phyloP scores from a whole-genome alignment of 2,329 filamentous ascomycete genomes.

The Elsinoe fawcettii region DNA sequence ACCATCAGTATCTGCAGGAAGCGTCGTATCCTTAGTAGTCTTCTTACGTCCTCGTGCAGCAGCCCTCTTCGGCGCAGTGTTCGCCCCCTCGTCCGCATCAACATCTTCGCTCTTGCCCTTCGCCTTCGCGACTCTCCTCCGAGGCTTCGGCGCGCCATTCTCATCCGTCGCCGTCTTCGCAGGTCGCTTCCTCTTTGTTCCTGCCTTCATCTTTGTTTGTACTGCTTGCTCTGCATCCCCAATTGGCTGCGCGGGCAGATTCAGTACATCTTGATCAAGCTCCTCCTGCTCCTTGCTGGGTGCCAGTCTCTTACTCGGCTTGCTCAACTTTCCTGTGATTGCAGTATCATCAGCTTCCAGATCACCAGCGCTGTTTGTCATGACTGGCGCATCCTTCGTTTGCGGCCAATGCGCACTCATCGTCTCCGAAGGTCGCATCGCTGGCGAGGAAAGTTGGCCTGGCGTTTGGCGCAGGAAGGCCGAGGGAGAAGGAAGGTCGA shows the following conservation, averaged over 20 bases:
- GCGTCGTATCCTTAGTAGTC: not conserved
- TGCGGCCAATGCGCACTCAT: slow-evolving; percentile 4
- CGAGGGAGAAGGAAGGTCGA: slow-evolving; percentile 9
- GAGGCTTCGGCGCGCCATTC: not conserved
- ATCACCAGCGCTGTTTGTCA: not conserved
- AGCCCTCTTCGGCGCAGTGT: not conserved
- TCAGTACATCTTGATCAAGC: not conserved
- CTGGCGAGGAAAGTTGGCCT: not conserved
- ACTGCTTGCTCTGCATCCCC: not conserved
- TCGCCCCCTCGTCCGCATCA: not conserved
- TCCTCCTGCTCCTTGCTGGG: not conserved
- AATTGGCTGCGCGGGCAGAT: not conserved
- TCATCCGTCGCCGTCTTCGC: not conserved
- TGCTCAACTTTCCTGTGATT: not conserved
- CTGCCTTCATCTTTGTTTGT: not conserved
- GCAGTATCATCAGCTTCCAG: not conserved
- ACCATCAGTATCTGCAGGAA: not conserved
- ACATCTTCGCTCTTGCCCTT: not conserved
- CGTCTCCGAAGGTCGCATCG: not conserved
- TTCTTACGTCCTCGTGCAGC: not conserved
- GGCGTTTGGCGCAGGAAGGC: not conserved
- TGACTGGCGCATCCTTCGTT: not conserved
- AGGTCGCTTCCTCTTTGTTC: slow-evolving; percentile 1
- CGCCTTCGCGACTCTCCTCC: slow-evolving; percentile 4
- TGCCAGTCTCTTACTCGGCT: not conserved